These are phyloP conservation scores for Flaveria bidentis DNA, from an alignment of 129 eudicot species.

Conservation along the genomic window DNA sequence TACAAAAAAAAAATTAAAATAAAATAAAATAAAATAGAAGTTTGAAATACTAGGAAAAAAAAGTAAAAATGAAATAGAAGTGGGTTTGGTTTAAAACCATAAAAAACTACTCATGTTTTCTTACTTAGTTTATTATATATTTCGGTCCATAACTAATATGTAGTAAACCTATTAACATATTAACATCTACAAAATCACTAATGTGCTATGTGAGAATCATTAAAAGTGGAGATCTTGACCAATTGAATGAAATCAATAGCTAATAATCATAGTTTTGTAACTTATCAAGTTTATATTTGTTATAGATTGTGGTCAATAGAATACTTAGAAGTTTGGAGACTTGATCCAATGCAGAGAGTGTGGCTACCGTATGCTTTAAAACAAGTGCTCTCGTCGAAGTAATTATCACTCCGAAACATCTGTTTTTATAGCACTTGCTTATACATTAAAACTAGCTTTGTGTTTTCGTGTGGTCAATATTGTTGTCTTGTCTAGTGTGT, in stretches of 20 bases:
- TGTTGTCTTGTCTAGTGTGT: neutral
- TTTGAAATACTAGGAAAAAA: no score
- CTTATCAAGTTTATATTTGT: neutral
- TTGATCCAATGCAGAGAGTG: conserved; percentile 91
- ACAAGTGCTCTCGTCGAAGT: conserved; percentile 89
- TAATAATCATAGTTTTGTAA: no score
- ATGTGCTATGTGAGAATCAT: neutral
- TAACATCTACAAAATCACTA: neutral
- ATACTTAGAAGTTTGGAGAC: conserved; percentile 76
- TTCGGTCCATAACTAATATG: no score
- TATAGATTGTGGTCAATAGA: conserved; percentile 82
- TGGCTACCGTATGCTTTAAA: conserved; percentile 83
- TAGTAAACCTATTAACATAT: no score
- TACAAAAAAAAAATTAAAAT: no score
- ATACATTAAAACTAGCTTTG: neutral
- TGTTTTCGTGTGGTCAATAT: neutral
- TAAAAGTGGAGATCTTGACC: no score
- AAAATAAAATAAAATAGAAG: no score
- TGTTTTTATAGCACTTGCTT: neutral
- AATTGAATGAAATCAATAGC: neutral
- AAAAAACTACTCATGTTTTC: no score
- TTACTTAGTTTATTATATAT: no score
- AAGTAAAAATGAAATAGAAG: no score
- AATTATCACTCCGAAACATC: neutral
- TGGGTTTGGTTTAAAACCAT: no score